Evolutionary conservation across 805 yeast genomes (phyloP).

Genomic region (Ogataea minuta): DNA sequence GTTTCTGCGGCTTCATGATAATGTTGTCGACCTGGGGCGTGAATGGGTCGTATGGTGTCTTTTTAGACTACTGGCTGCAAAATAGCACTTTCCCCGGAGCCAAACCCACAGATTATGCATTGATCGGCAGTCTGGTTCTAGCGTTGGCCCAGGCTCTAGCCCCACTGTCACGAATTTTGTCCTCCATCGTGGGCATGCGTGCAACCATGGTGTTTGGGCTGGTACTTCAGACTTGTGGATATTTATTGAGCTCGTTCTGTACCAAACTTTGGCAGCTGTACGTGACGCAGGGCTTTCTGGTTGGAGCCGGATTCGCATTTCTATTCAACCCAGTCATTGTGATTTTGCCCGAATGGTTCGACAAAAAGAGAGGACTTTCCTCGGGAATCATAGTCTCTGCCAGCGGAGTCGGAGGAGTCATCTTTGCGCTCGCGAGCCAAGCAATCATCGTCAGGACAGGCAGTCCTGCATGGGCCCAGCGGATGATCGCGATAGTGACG

Average conservation of each 20-base stretch:
- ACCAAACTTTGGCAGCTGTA: conserved; percentile 48
- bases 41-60: conserved; percentile 61
- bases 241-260: conserved; percentile 50
- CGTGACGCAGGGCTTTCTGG: conserved; percentile 51
- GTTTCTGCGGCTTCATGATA: conserved; percentile 42
- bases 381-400: conserved; percentile 41
- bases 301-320: conserved; percentile 51
- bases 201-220: conserved; percentile 36
- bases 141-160: conserved; percentile 27
- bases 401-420: conserved; percentile 46
- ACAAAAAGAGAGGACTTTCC: conserved; percentile 44
- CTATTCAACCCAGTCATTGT: conserved; percentile 49
- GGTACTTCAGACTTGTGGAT: conserved; percentile 45
- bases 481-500: conserved; percentile 42
- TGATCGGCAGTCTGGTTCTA: conserved; percentile 50
- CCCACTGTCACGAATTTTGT: conserved; percentile 23
- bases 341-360: conserved; percentile 59
- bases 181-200: conserved; percentile 24
- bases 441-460: conserved; percentile 39
- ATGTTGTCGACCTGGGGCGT: conserved; percentile 66
- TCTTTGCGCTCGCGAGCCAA: conserved; percentile 36
- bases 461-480: conserved; percentile 43
- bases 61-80: conserved; percentile 51
- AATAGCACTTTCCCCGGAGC: conserved; percentile 51
- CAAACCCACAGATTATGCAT: conserved; percentile 52